Evolutionary conservation across 2,329 filamentous ascomycete genomes (phyloP).

Genomic region (Lachnellula cervina): DNA sequence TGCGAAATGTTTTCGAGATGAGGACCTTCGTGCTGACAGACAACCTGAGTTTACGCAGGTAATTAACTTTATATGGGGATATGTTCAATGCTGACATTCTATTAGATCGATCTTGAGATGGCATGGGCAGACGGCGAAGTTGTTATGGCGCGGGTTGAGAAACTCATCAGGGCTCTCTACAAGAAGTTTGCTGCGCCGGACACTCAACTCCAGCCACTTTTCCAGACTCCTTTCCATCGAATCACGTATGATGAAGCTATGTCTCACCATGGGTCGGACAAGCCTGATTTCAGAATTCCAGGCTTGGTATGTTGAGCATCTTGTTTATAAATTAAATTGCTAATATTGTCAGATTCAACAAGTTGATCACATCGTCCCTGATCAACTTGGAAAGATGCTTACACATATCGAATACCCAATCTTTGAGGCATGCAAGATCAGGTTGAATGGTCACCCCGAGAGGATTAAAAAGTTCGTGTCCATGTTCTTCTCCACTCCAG

Average conservation of each 20-base stretch:
- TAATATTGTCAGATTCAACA: conserved; percentile 52
- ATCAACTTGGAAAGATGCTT: conserved; percentile 69
- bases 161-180: conserved; percentile 25
- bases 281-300: conserved; percentile 79
- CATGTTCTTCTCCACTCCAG: conserved; percentile 65
- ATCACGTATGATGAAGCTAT: conserved; percentile 75
- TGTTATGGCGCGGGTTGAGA: conserved; percentile 51
- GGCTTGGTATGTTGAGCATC: conserved; percentile 47
- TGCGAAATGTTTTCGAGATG: conserved; percentile 91
- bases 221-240: conserved; percentile 15
- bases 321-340: not conserved
- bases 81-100: conserved; percentile 4
- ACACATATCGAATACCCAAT: conserved; percentile 61
- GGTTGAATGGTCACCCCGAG: conserved; percentile 47
- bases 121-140: conserved; percentile 69
- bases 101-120: conserved; percentile 86
- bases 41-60: conserved; percentile 97
- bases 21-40: conserved; percentile 84
- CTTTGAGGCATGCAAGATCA: conserved; percentile 70
- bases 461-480: conserved; percentile 58
- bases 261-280: conserved; percentile 78
- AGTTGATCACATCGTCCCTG: conserved; percentile 58
- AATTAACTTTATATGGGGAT: conserved; percentile 16
- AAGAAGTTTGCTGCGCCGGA: conserved; percentile 8
- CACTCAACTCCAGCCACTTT: conserved; percentile 5